A percentile compares a stretch with the other conserved stretches of the same genome.
phyloP scores from a whole-genome alignment of 1,139 yeast species.

The Pichia cactophila region DNA sequence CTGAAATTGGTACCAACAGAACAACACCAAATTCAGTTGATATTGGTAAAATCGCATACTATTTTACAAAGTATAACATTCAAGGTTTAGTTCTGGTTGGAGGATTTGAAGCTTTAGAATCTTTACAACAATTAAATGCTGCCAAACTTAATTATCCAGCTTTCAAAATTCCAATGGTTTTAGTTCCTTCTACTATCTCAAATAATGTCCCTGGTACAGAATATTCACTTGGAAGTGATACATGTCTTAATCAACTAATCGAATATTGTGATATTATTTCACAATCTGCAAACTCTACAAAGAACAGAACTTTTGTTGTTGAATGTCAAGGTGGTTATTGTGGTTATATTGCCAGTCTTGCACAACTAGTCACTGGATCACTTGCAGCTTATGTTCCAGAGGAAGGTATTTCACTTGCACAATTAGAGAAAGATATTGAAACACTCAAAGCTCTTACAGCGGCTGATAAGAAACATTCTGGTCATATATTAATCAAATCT shows the following conservation, averaged over 20 bases:
- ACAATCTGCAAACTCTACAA: conserved; percentile 71
- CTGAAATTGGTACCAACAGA: conserved; percentile 78
- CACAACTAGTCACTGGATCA: conserved; percentile 66
- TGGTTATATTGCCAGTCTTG: conserved; percentile 67
- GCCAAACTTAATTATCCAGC: conserved; percentile 61
- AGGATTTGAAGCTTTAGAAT: conserved; percentile 72
- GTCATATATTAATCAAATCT: conserved; percentile 78
- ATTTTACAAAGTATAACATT: conserved; percentile 62
- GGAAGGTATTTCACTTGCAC: conserved; percentile 49
- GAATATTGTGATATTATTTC: conserved; percentile 74
- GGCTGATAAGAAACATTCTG: conserved; percentile 57
- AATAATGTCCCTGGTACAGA: conserved; percentile 83
- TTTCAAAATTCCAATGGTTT: conserved; percentile 70
- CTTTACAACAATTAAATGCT: conserved; percentile 58
- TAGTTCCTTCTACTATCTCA: conserved; percentile 76
- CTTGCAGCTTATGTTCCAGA: conserved; percentile 74
- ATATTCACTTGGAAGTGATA: conserved; percentile 70
- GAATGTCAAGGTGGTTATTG: conserved; percentile 88
- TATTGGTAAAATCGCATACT: conserved; percentile 67
- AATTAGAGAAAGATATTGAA: conserved; percentile 54
- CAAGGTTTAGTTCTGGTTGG: conserved; percentile 73
- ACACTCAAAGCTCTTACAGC: conserved; percentile 50
- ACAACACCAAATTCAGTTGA: conserved; percentile 60
- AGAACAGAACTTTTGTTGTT: conserved; percentile 70
- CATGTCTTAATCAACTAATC: conserved; percentile 68